phyloP scores from a whole-genome alignment of 805 yeast genomes.

The Yarrowia sp. region DNA sequence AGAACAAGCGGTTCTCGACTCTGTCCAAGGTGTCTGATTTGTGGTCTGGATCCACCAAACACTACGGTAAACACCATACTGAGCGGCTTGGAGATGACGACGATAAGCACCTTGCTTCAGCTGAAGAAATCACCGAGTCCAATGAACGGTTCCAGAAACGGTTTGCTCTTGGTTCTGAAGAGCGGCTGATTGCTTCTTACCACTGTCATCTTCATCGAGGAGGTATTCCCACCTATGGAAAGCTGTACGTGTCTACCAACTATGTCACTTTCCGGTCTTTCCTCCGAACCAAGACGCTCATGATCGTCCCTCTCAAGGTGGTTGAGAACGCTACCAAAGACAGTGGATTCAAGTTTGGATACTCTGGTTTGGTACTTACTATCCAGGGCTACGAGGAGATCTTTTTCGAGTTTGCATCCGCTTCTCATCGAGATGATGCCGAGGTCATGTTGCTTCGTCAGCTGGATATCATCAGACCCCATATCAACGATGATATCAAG shows the following conservation, averaged over 20 bases:
- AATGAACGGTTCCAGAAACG: constrained; percentile 60
- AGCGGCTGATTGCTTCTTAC: constrained; percentile 62
- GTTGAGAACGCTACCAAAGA: constrained; percentile 68
- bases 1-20: neutral
- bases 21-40: constrained; percentile 5
- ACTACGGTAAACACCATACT: constrained; percentile 20
- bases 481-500: constrained; percentile 12
- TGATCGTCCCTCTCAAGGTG: constrained; percentile 77
- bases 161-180: constrained; percentile 59
- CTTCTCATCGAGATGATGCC: constrained; percentile 62
- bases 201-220: constrained; percentile 66
- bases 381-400: constrained; percentile 75
- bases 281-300: constrained; percentile 68
- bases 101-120: constrained; percentile 50
- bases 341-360: constrained; percentile 64
- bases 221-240: constrained; percentile 73
- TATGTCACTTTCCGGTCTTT: constrained; percentile 78
- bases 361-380: constrained; percentile 66
- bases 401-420: constrained; percentile 59
- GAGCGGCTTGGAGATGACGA: constrained; percentile 36
- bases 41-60: constrained; percentile 18
- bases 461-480: constrained; percentile 41
- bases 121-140: constrained; percentile 47
- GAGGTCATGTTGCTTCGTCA: constrained; percentile 50
- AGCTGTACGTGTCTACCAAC: constrained; percentile 65